Evolutionary conservation across 805 yeast species (phyloP), one percentile per base, ranked within the genome.

Genomic region (Saturnispora sekii): DNA sequence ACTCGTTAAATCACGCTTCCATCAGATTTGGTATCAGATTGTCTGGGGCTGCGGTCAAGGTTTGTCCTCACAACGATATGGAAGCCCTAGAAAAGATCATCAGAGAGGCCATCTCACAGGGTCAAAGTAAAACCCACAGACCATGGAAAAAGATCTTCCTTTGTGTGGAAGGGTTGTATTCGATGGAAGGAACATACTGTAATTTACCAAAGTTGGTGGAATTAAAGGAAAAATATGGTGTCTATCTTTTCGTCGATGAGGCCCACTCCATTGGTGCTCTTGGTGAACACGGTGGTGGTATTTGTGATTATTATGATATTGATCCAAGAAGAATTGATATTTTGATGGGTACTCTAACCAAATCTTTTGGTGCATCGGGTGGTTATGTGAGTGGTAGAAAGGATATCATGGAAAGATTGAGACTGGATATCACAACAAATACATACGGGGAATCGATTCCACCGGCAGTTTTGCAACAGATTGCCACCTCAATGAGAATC

Each of bases 261-360:
- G 98, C 98, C 10, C 99, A 93, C 64, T 90, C 97, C 5, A 83
- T 93, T 57, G 99, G 99, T 56, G 98, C 98, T n/a, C 74, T 93
- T 67, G 99, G 99, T 28, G 93, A 94, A 37, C 66, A 67, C 43
- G 98, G 98, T 38, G 80, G 84, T 59, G 99, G 99, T 59, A 83
- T 93, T 32, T 89, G 97, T 68, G 97, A 93, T 59, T 85, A 86
- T 66, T 93, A 84, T 62, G 82, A 81, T 44, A 76, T 93, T 40
- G 74, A 79, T 51, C 90, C 97, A 35, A 61, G 66, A 10, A 76
- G 76, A 37, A 70, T 93, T 46, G 99, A 93, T 65, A 68, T 93
- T 50, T 66, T 93, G 53, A 93, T 93, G 99, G 99, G 99, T 41
- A 93, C 99, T 7, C 76, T 93, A 47, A 94, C 98, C 43, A 93